Evolutionary conservation across 441 rosid species (phyloP).

Genomic region (Isatis lusitanica): DNA sequence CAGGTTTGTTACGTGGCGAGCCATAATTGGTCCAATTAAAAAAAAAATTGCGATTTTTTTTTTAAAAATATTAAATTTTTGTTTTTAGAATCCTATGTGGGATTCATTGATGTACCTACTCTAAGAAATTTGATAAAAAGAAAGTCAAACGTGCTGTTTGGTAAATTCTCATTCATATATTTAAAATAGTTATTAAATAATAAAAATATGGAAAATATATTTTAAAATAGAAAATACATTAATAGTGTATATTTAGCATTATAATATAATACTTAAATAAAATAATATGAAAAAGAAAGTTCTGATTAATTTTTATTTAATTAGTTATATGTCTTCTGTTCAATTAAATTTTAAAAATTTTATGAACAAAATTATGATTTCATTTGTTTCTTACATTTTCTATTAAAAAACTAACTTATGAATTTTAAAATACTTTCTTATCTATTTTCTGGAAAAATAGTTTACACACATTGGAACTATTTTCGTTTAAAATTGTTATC

Average conservation of each 20-base stretch:
- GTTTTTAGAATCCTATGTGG: no score
- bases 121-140: not conserved
- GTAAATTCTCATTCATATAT: not conserved
- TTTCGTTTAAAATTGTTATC: not conserved
- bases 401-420: not conserved
- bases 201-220: not conserved
- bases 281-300: not conserved
- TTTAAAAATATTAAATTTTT: no score
- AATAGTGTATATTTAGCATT: not conserved
- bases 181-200: not conserved
- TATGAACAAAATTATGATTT: not conserved
- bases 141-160: not conserved
- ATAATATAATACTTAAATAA: not conserved
- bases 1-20: no score
- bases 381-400: not conserved
- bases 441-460: no score
- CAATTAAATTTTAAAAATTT: not conserved
- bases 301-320: not conserved
- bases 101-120: no score
- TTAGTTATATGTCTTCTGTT: not conserved
- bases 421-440: not conserved
- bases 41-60: no score
- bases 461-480: no score
- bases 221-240: no score
- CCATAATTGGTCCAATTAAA: no score